phyloP scores from a whole-genome alignment of 495 filamentous ascomycete species.

The Penicillium cataractarum region DNA sequence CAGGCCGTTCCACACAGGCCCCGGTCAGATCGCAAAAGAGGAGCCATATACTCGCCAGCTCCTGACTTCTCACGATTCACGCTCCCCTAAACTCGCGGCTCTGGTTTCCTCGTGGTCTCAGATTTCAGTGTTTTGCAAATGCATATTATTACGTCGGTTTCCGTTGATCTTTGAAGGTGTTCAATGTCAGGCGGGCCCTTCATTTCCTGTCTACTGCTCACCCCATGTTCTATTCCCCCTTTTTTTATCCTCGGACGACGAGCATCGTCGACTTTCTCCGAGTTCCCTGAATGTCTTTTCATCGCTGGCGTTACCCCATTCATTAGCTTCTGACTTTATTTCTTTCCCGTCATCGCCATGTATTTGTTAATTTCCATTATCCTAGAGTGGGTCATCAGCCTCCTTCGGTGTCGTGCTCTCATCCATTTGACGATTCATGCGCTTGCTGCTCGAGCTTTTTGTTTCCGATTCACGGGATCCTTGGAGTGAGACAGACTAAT shows the following conservation, averaged over 20 bases:
- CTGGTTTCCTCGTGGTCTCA: neutral
- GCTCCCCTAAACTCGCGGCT: neutral
- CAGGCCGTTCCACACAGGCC: neutral
- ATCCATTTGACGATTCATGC: neutral
- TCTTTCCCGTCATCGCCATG: neutral
- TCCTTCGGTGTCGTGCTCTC: neutral
- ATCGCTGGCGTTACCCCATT: neutral
- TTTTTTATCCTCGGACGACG: neutral
- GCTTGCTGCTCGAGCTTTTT: conserved; percentile 1
- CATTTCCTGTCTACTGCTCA: neutral
- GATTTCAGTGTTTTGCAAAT: neutral
- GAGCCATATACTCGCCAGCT: neutral
- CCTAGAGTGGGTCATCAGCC: neutral
- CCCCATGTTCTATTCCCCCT: neutral
- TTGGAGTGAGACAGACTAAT: neutral
- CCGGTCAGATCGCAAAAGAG: neutral
- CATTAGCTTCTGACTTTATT: neutral
- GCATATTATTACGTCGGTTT: neutral
- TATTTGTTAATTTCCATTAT: conserved; percentile 1
- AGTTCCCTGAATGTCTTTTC: neutral
- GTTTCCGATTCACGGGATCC: neutral
- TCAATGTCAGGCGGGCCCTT: neutral
- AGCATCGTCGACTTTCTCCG: neutral
- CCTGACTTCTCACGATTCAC: conserved; percentile 10
- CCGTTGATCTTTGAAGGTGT: neutral